Evolutionary conservation across 2,329 filamentous ascomycete species (phyloP).

Genomic region (Cryphonectria japonica): DNA sequence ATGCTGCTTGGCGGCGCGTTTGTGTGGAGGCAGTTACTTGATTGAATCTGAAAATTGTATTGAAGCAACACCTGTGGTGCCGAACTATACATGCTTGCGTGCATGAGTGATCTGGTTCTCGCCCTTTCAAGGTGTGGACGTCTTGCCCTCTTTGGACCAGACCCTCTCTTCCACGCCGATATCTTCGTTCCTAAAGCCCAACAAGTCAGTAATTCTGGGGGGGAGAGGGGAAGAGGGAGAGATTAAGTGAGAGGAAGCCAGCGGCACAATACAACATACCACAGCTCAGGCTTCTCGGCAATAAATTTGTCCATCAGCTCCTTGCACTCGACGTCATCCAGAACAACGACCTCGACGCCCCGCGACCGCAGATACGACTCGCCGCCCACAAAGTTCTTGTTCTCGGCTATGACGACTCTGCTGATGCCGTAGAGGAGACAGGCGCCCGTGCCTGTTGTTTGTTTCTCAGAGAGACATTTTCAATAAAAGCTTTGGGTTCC

Average conservation of each 20-base stretch:
- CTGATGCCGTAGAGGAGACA: constrained; percentile 76
- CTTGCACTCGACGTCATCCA: constrained; percentile 68
- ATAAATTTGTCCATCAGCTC: constrained; percentile 75
- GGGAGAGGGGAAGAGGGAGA: too few relatives aligned
- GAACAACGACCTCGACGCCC: constrained; percentile 74
- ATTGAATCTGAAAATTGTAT: neutral
- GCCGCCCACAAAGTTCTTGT: constrained; percentile 73
- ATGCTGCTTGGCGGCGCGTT: neutral
- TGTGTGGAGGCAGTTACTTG: neutral
- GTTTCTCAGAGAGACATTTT: too few relatives aligned
- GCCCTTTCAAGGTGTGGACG: constrained; percentile 1
- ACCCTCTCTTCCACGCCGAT: constrained; percentile 54
- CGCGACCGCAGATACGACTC: constrained; percentile 70
- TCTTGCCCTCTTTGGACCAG: constrained; percentile 41
- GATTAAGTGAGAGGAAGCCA: too few relatives aligned
- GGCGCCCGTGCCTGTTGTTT: constrained; percentile 62
- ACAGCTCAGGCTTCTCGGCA: constrained; percentile 70
- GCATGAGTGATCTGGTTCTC: too few relatives aligned
- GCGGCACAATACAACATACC: constrained; percentile 50
- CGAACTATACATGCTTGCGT: neutral
- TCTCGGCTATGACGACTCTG: constrained; percentile 78
- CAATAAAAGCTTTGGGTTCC: too few relatives aligned
- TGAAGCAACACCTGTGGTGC: neutral
- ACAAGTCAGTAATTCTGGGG: neutral
- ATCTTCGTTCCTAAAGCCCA: constrained; percentile 57